Conservation (phyloP, 768 basidiomycete genomes). For the Crassisporium funariophilum region DNA sequence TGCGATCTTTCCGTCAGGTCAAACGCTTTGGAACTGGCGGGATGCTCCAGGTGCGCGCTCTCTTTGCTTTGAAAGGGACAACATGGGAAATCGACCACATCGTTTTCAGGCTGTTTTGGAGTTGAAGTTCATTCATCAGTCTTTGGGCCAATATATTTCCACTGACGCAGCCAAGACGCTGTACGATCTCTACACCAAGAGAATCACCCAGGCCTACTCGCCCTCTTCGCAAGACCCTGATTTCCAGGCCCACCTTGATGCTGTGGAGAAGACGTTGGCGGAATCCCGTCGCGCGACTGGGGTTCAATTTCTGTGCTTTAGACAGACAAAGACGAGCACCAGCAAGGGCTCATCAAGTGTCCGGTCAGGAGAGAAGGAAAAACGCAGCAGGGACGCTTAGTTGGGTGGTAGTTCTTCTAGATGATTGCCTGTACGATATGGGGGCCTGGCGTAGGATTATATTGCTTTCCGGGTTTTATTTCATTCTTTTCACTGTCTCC, state of each 20-base stretch:
- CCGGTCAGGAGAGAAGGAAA: neutral
- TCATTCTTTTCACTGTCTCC: no score
- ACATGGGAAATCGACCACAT: neutral
- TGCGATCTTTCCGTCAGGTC: slow-evolving; percentile 82
- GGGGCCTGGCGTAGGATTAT: no score
- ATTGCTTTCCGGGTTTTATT: no score
- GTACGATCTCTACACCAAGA: slow-evolving; percentile 85
- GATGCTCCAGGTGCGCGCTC: slow-evolving; percentile 78
- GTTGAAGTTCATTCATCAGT: slow-evolving; percentile 98
- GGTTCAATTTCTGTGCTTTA: slow-evolving; percentile 93
- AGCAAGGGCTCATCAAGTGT: neutral
- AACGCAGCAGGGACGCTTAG: neutral
- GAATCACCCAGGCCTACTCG: slow-evolving; percentile 85
- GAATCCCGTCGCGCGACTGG: slow-evolving; percentile 87
- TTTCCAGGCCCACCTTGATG: slow-evolving; percentile 81
- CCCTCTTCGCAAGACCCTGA: slow-evolving; percentile 82
- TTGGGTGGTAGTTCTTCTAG: no score
- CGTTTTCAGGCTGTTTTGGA: slow-evolving; percentile 85
- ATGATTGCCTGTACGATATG: no score
- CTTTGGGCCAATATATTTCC: slow-evolving; percentile 79
- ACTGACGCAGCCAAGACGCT: slow-evolving; percentile 76
- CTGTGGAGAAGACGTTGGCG: slow-evolving; percentile 83
- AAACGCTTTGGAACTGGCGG: slow-evolving; percentile 96
- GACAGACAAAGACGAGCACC: slow-evolving; percentile 57
- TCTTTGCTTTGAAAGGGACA: neutral